Percentiles rank a stretch among this genome's conserved stretches.
Evolutionary conservation across 306 rosid genomes (phyloP).

Genomic region (Glycine latifolia): DNA sequence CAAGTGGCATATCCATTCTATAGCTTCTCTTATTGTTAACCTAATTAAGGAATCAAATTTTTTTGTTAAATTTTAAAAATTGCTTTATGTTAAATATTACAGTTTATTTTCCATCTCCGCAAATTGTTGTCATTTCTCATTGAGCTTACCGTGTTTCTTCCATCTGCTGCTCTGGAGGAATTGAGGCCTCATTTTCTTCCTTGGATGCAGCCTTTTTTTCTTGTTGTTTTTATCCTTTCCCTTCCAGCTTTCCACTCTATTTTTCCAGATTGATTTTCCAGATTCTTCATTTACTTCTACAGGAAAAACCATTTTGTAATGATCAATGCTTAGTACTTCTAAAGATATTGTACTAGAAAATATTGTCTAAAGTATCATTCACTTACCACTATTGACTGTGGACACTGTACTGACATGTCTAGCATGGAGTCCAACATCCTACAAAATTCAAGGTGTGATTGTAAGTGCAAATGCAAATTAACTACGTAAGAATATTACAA

Average conservation of each 20-base stretch:
- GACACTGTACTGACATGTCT: constrained; percentile 84
- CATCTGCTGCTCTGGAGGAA: constrained; percentile 88
- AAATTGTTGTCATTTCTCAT: constrained; percentile 30
- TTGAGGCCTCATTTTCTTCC: constrained; percentile 56
- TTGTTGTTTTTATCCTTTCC: constrained; percentile 88
- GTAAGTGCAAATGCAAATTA: constrained; percentile 15
- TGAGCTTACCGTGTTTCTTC: constrained; percentile 69
- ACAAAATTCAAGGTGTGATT: constrained; percentile 41
- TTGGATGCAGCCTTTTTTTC: constrained; percentile 65
- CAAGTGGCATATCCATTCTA: too few species aligned
- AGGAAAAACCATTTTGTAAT: constrained; percentile 44
- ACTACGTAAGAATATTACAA: constrained; percentile 27
- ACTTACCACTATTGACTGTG: constrained; percentile 79
- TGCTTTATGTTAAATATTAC: background rate
- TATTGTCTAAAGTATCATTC: constrained; percentile 18
- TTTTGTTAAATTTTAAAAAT: background rate
- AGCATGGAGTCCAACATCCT: constrained; percentile 89
- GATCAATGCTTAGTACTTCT: constrained; percentile 8
- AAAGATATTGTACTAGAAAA: constrained; percentile 29
- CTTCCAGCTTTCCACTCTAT: constrained; percentile 89
- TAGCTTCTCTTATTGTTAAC: too few species aligned
- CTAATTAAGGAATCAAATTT: too few species aligned
- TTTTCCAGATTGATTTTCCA: constrained; percentile 93
- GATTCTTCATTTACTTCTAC: constrained; percentile 80
- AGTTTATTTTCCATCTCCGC: background rate